Evolutionary conservation across 2,329 filamentous ascomycete genomes (phyloP).

Genomic region (Talaromyces sp.): DNA sequence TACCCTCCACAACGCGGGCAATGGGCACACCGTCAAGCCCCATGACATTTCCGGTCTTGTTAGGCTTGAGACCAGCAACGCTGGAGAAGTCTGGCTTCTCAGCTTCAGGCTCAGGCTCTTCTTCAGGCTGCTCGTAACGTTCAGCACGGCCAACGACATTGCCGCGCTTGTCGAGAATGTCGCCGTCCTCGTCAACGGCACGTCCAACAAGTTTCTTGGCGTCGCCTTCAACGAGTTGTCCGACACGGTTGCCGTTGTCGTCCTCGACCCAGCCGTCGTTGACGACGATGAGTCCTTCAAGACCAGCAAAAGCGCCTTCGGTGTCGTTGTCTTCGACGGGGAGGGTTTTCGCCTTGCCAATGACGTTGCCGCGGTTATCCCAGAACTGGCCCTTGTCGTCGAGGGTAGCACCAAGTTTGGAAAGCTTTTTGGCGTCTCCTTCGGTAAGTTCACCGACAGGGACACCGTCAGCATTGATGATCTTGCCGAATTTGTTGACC

Average conservation of each 20-base stretch:
- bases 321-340: constrained; percentile 40
- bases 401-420: constrained; percentile 37
- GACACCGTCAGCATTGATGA: constrained; percentile 46
- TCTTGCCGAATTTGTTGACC: constrained; percentile 47
- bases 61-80: constrained; percentile 54
- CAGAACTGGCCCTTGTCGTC: constrained; percentile 65
- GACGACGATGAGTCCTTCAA: constrained; percentile 48
- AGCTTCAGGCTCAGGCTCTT: constrained; percentile 41
- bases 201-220: constrained; percentile 60
- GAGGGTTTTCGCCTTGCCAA: constrained; percentile 57
- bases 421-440: constrained; percentile 63
- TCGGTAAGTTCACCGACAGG: constrained; percentile 59
- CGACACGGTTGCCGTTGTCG: constrained; percentile 48
- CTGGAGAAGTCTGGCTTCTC: constrained; percentile 53
- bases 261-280: constrained; percentile 52
- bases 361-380: constrained; percentile 62
- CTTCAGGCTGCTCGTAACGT: constrained; percentile 51
- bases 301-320: constrained; percentile 46
- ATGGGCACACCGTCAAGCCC: constrained; percentile 54
- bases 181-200: constrained; percentile 62
- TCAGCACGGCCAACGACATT: constrained; percentile 61
- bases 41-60: constrained; percentile 61
- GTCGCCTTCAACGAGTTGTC: constrained; percentile 58
- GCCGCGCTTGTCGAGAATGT: constrained; percentile 61
- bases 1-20: constrained; percentile 57